Conservation (phyloP, 108 stramenopile genomes). For the Nitzschia palea region DNA sequence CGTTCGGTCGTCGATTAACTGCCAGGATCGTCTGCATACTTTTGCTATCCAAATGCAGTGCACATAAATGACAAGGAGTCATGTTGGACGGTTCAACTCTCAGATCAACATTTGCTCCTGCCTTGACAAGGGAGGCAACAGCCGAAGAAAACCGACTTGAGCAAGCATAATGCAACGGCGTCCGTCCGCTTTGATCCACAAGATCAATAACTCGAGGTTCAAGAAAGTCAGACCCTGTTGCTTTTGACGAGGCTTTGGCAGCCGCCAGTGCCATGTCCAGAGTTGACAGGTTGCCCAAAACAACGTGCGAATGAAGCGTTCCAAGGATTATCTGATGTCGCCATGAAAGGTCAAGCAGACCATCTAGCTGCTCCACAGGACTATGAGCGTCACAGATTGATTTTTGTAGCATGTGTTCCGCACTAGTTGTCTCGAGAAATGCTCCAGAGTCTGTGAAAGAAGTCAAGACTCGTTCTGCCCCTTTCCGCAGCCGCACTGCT, state of each 20-base stretch:
- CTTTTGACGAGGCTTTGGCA: neutral
- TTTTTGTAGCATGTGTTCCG: constrained; percentile 53
- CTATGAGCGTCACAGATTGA: constrained; percentile 58
- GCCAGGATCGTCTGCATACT: constrained; percentile 56
- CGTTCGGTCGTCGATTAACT: constrained; percentile 63
- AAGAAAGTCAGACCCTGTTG: constrained; percentile 17
- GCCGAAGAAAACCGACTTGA: constrained; percentile 40
- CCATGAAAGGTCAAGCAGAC: constrained; percentile 40
- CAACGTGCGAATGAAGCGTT: constrained; percentile 72
- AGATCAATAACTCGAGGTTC: constrained; percentile 57
- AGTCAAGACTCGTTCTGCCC: constrained; percentile 4
- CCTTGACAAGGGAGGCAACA: constrained; percentile 55
- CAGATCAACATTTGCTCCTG: constrained; percentile 65
- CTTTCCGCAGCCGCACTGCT: constrained; percentile 40
- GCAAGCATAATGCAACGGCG: constrained; percentile 82
- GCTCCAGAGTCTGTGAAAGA: constrained; percentile 39
- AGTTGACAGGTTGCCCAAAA: constrained; percentile 55
- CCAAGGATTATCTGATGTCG: constrained; percentile 80
- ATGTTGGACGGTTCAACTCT: constrained; percentile 17
- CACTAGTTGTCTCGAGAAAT: constrained; percentile 43
- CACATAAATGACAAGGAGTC: constrained; percentile 65
- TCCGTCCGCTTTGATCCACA: constrained; percentile 64
- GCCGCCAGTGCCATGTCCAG: constrained; percentile 47
- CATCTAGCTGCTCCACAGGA: neutral
- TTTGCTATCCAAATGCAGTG: constrained; percentile 57